Percentiles rank a stretch among this genome's conserved stretches.
Conservation (phyloP, 108 stramenopile species). For the Bacterosira constricta region DNA sequence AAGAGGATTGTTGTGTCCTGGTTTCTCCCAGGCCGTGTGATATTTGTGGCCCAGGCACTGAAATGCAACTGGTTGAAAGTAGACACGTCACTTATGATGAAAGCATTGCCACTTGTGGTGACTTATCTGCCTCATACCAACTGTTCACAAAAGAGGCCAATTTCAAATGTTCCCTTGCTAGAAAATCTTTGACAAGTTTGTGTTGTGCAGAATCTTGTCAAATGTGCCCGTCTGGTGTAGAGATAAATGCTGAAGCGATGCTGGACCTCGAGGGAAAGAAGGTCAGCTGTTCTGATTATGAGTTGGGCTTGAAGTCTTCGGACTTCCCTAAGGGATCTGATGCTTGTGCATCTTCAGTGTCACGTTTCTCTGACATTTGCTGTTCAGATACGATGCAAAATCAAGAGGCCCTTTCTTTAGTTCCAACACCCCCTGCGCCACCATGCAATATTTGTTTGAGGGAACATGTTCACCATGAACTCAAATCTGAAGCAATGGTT, state of each 20-base stretch:
- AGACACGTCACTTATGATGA: constrained; percentile 31
- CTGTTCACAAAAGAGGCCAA: constrained; percentile 23
- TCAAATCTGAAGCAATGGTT: constrained; percentile 37
- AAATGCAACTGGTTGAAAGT: constrained; percentile 9
- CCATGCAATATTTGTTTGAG: constrained; percentile 43
- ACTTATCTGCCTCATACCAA: constrained; percentile 30
- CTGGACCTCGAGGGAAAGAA: constrained; percentile 30
- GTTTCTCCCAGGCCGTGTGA: constrained; percentile 32
- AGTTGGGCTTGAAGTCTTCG: constrained; percentile 11
- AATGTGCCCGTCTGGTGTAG: constrained; percentile 8
- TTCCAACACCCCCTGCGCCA: background rate
- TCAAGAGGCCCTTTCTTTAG: background rate
- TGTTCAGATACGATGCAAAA: constrained; percentile 15
- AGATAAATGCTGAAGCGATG: constrained; percentile 9
- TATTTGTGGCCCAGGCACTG: constrained; percentile 25
- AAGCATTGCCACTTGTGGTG: constrained; percentile 28
- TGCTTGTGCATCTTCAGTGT: constrained; percentile 9
- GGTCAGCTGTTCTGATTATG: constrained; percentile 23
- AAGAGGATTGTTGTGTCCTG: constrained; percentile 19
- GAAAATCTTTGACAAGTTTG: constrained; percentile 28
- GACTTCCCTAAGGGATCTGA: constrained; percentile 15
- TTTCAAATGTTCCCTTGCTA: constrained; percentile 47
- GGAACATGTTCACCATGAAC: constrained; percentile 32
- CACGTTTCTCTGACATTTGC: constrained; percentile 12
- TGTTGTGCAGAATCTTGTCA: constrained; percentile 35